Percentiles rank a stretch among this genome's conserved stretches.
Evolutionary conservation across 169 alveolate genomes (phyloP).

Genomic region (Perkinsus olseni): DNA sequence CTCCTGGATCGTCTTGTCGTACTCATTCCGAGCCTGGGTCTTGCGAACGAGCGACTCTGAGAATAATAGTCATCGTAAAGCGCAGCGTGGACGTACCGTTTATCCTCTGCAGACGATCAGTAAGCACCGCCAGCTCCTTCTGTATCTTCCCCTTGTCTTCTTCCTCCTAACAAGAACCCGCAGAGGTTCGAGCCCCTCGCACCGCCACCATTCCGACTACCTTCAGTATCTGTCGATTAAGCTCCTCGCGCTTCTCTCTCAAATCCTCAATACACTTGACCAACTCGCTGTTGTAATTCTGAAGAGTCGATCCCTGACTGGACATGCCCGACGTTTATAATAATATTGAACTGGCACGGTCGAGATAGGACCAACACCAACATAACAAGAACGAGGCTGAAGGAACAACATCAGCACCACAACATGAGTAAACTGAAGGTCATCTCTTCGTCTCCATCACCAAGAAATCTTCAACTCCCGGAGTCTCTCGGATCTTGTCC

Average conservation of each 20-base stretch:
- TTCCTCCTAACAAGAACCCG: slow-evolving; percentile 48
- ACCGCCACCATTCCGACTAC: neutral
- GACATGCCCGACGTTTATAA: slow-evolving; percentile 13
- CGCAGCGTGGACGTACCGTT: slow-evolving; percentile 19
- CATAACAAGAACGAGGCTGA: neutral
- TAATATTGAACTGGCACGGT: neutral
- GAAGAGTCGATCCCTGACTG: slow-evolving; percentile 44
- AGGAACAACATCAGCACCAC: too few relatives aligned
- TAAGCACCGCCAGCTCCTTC: slow-evolving; percentile 58
- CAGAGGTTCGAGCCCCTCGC: neutral
- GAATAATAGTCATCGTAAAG: neutral
- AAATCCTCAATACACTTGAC: slow-evolving; percentile 75
- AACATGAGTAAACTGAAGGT: too few relatives aligned
- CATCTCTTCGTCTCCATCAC: neutral
- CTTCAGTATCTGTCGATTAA: slow-evolving; percentile 63
- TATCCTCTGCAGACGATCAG: slow-evolving; percentile 62
- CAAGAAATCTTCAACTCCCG: neutral
- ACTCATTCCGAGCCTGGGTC: slow-evolving; percentile 75
- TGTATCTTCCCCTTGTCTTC: slow-evolving; percentile 66
- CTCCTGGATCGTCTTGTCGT: slow-evolving; percentile 80
- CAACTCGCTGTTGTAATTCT: slow-evolving; percentile 76
- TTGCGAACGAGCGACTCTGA: slow-evolving; percentile 67
- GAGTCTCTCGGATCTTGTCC: too few relatives aligned
- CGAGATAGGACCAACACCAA: neutral
- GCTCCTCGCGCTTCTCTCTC: slow-evolving; percentile 72